Percentiles rank a stretch among this genome's conserved stretches.
Conservation (phyloP, 352 stramenopile genomes). For the Elongisporangium prolatum region DNA sequence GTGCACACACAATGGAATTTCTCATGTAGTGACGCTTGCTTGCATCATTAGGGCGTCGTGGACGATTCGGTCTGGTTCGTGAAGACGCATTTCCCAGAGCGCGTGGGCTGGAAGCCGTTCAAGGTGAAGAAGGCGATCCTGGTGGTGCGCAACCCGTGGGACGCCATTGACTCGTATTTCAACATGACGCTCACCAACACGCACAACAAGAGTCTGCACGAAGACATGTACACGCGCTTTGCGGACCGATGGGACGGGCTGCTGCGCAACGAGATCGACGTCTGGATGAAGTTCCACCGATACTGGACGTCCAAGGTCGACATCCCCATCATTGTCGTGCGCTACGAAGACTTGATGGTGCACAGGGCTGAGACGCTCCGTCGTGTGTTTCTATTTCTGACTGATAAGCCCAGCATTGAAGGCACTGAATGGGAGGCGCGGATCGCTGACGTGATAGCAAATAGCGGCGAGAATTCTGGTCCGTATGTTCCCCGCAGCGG, state of each 20-base stretch:
- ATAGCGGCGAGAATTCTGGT: conserved; percentile 51
- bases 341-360: conserved; percentile 90
- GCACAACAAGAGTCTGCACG: conserved; percentile 89
- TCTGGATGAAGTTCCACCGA: conserved; percentile 89
- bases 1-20: not conserved
- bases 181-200: conserved; percentile 96
- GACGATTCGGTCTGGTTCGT: conserved; percentile 95
- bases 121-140: conserved; percentile 78
- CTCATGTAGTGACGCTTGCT: conserved; percentile 7
- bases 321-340: conserved; percentile 88
- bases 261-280: conserved; percentile 88
- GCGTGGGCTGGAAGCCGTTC: conserved; percentile 88
- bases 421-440: conserved; percentile 71
- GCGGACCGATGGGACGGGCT: conserved; percentile 86
- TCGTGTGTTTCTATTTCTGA: conserved; percentile 79
- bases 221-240: conserved; percentile 86
- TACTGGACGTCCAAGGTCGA: conserved; percentile 89
- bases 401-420: conserved; percentile 51
- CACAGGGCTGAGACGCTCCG: conserved; percentile 74
- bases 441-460: conserved; percentile 58
- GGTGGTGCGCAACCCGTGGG: conserved; percentile 95
- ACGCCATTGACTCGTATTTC: conserved; percentile 99
- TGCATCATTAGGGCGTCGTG: conserved; percentile 88
- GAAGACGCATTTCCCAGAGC: conserved; percentile 98
- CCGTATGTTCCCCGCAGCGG: conserved; percentile 82